A percentile compares a stretch with the other conserved stretches of the same genome.
phyloP scores from a whole-genome alignment of 176 grass and related monocot species.

The Areca catechu region DNA sequence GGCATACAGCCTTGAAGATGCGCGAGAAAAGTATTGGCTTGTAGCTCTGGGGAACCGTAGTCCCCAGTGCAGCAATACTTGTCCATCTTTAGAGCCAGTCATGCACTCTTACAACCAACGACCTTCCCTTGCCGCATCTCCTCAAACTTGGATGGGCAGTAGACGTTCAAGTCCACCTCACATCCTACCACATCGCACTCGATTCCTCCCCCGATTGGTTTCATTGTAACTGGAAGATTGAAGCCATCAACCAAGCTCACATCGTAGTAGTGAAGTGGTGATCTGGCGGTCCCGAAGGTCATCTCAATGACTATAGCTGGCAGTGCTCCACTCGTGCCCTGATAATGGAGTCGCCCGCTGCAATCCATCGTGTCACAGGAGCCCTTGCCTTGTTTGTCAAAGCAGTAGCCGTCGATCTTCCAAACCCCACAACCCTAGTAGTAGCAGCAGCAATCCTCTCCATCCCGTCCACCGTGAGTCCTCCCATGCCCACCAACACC shows the following conservation, averaged over 20 bases:
- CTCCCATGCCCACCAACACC: no score
- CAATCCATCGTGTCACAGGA: conserved; percentile 28
- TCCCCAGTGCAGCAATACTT: no score
- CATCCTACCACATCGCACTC: conserved; percentile 66
- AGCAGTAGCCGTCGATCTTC: conserved; percentile 79
- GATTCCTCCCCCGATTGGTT: conserved; percentile 54
- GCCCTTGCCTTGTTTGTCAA: conserved; percentile 38
- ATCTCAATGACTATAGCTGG: conserved; percentile 65
- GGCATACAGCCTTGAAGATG: conserved; percentile 88
- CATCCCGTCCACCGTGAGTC: no score
- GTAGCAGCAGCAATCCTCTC: no score
- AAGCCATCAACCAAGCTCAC: conserved; percentile 80
- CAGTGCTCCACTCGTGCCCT: no score
- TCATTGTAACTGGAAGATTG: conserved; percentile 63
- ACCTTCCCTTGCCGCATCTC: no score
- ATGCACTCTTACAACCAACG: no score
- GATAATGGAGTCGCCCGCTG: conserved; percentile 17
- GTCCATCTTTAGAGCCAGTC: no score
- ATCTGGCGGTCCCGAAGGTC: conserved; percentile 46
- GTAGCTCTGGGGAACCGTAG: no score
- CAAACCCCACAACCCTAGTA: no score
- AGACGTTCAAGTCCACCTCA: conserved; percentile 56
- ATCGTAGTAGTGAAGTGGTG: conserved; percentile 67
- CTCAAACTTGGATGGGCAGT: no score
- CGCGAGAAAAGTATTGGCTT: conserved; percentile 66